These are phyloP conservation scores for Nicotiana noctiflora DNA, from an alignment of 257 asterid species.

Conservation along the genomic window DNA sequence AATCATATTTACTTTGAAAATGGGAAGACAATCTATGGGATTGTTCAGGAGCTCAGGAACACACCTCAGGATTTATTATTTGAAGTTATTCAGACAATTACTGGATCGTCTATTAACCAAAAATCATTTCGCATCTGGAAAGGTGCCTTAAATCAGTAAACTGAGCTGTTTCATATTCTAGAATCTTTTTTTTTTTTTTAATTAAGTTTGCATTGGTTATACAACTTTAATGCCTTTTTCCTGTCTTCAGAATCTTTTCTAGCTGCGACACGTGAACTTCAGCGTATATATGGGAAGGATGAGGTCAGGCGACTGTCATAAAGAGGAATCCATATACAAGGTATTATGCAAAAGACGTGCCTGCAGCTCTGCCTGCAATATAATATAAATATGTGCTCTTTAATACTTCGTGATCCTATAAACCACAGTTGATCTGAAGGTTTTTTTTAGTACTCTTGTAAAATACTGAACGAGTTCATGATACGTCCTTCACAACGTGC, in stretches of 20 bases:
- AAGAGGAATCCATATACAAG: not conserved
- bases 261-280: conserved; percentile 38
- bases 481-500: not conserved
- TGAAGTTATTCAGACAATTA: conserved; percentile 28
- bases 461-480: not conserved
- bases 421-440: not conserved
- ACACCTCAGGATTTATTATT: conserved; percentile 26
- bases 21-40: conserved; percentile 32
- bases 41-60: conserved; percentile 32
- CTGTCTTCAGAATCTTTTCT: conserved; percentile 24
- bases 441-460: not conserved
- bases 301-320: conserved; percentile 16
- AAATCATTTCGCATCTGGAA: conserved; percentile 29
- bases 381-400: not conserved
- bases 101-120: conserved; percentile 28
- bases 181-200: not conserved
- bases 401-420: not conserved
- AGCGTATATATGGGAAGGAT: conserved; percentile 25
- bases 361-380: not conserved
- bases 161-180: not conserved
- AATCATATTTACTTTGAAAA: conserved; percentile 34
- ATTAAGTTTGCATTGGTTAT: not conserved
- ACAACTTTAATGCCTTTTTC: not conserved
- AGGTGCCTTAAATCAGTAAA: conserved; percentile 10
- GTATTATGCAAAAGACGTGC: not conserved